Evolutionary conservation across 1,284 basidiomycete species (phyloP).

Genomic region (Leccinum griseonigrum): DNA sequence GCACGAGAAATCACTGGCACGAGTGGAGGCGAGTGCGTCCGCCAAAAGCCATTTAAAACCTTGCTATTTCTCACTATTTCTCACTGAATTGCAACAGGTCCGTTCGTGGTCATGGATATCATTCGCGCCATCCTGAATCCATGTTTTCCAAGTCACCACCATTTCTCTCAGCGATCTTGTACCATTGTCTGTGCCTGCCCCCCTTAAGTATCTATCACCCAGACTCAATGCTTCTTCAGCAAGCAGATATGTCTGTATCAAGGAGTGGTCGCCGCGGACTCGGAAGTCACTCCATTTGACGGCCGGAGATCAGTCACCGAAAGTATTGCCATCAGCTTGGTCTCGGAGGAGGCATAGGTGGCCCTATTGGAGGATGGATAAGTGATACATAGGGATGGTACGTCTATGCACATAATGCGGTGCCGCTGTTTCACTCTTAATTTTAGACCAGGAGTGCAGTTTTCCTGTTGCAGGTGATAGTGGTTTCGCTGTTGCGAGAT

Average conservation of each 20-base stretch:
- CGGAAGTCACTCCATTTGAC: no score
- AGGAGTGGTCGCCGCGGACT: slow-evolving; percentile 40
- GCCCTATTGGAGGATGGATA: slow-evolving; percentile 50
- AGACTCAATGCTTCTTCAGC: slow-evolving; percentile 37
- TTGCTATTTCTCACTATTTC: neutral
- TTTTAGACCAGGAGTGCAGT: neutral
- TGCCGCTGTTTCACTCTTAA: neutral
- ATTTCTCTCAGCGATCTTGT: slow-evolving; percentile 78
- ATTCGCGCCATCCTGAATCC: slow-evolving; percentile 11
- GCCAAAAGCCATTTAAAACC: slow-evolving; percentile 45
- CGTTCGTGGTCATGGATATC: slow-evolving; percentile 10
- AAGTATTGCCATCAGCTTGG: slow-evolving; percentile 41
- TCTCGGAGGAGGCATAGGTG: slow-evolving; percentile 51
- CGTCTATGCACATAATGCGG: neutral
- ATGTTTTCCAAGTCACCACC: slow-evolving; percentile 55
- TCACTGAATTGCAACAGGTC: slow-evolving; percentile 67
- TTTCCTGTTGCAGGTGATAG: neutral
- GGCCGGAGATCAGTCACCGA: neutral
- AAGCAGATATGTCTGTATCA: slow-evolving; percentile 86
- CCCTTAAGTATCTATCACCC: slow-evolving; percentile 27
- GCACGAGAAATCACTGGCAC: slow-evolving; percentile 41
- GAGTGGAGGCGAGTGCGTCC: neutral
- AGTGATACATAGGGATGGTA: neutral
- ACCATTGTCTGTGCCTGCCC: slow-evolving; percentile 58
- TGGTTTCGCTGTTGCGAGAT: neutral